Evolutionary conservation across 768 basidiomycete species (phyloP), one percentile per base, ranked within the genome.

Genomic region (Auriculariales sp.): DNA sequence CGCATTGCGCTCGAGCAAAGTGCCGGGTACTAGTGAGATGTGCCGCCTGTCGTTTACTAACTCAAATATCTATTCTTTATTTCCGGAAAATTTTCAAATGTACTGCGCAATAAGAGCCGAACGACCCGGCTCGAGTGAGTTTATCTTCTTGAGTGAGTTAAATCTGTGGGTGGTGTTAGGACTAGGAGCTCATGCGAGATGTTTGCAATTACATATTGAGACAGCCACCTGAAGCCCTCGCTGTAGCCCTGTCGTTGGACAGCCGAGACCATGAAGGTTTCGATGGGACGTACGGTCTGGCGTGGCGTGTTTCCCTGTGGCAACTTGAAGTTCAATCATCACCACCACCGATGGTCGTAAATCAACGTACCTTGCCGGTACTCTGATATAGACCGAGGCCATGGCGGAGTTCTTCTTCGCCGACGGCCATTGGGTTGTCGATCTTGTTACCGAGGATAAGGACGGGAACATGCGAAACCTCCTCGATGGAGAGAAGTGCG

Each of bases 231-330:
- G 85, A 94, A 91, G 52, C 93, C 94, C 71, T 97, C 94, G 52
- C 92, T 94, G 64, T 98, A 97, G 47, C 94, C 94, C 66, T 95
- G 92, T 65, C 94, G 78, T 75, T 93, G 90, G 50, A 99, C 94
- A 50, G 98, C 95, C 12, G 95, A 98, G 72, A 93, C 97, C 95
- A 99, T 99, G 80, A 97, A 99, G 57, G 98, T 77, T 64, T 99
- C 95, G 65, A 99, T 97, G 15, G 95, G 94, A 53, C 95, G 80
- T 57, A 98, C 98, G 65, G 97, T 93, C 58, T 73, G 86, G 62
- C 98, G 78, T 53, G 92, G 94, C 32, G 95, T 88, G 66, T 98
- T 98, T 63, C 95, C 95, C 93, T 95, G 57, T 30, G 33, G 25
- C 46, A 27, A 22, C n/a, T n/a, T n/a, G n/a, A 28, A 27, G 28